Percentiles rank a stretch among this genome's conserved stretches.
phyloP scores from a whole-genome alignment of 176 grass and related monocot genomes.

The Zea mays region DNA sequence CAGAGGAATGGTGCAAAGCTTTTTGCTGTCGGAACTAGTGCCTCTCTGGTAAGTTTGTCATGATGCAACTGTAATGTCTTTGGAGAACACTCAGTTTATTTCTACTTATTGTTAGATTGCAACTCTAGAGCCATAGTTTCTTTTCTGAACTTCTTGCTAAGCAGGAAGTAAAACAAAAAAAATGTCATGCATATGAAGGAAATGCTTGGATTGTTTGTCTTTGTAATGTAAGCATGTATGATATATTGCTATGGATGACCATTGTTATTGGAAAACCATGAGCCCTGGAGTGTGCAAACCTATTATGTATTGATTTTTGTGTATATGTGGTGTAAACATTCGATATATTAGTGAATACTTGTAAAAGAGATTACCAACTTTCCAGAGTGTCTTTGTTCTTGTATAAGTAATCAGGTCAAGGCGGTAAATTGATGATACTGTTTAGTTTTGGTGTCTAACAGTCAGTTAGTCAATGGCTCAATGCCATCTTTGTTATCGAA shows the following conservation, averaged over 20 bases:
- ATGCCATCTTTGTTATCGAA: constrained; percentile 13
- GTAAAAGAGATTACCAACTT: not conserved
- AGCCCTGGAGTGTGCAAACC: not conserved
- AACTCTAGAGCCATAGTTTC: not conserved
- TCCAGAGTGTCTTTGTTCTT: constrained; percentile 17
- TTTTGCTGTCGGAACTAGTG: constrained; percentile 83
- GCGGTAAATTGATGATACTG: constrained; percentile 2
- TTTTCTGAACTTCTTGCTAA: constrained; percentile 13
- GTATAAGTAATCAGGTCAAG: constrained; percentile 10
- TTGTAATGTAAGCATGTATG: not conserved
- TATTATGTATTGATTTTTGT: constrained; percentile 10
- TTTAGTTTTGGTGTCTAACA: constrained; percentile 10
- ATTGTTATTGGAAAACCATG: constrained; percentile 25
- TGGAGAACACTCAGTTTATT: constrained; percentile 1
- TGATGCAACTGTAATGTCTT: constrained; percentile 19
- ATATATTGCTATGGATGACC: not conserved
- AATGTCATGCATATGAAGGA: not conserved
- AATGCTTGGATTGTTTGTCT: not conserved
- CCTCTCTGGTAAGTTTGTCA: constrained; percentile 78
- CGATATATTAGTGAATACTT: not conserved
- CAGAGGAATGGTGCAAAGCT: constrained; percentile 96
- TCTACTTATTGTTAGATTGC: constrained; percentile 5
- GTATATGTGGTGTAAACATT: constrained; percentile 16
- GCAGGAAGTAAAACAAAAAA: not conserved
- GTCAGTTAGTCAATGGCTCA: not conserved